These are phyloP conservation scores for Umbilicaria muhlenbergii DNA, from an alignment of 495 filamentous ascomycete genomes.

Conservation along the genomic window DNA sequence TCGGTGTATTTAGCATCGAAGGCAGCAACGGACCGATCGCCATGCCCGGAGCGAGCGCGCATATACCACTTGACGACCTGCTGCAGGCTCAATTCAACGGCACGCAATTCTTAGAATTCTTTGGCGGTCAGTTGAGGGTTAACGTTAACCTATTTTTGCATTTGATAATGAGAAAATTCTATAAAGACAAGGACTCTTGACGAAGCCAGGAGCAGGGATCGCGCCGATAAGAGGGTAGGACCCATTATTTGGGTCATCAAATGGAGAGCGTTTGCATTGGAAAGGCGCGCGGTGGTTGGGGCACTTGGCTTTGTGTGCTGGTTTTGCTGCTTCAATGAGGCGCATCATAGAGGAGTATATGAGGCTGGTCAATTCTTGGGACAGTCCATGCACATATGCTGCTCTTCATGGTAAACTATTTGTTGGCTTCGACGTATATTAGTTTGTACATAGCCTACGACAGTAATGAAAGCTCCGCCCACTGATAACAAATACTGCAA, in stretches of 20 bases:
- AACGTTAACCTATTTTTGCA: conserved; percentile 95
- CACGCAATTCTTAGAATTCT: conserved; percentile 85
- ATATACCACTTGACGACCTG: conserved; percentile 83
- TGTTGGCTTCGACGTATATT: too few species aligned
- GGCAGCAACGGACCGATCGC: conserved; percentile 87
- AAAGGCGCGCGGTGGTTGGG: conserved; percentile 4
- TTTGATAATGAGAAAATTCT: conserved; percentile 96
- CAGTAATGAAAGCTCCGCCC: too few species aligned
- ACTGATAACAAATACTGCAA: too few species aligned
- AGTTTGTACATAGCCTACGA: too few species aligned
- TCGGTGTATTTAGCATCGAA: conserved; percentile 88
- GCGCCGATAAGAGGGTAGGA: not conserved
- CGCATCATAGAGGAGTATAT: not conserved
- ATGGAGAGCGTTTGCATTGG: conserved; percentile 5
- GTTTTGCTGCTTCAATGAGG: conserved; percentile 4
- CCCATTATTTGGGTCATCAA: not conserved
- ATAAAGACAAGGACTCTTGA: conserved; percentile 35
- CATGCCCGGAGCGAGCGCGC: conserved; percentile 83
- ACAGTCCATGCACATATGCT: not conserved
- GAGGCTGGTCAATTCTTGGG: not conserved
- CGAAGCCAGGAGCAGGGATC: too few species aligned
- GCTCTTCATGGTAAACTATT: too few species aligned
- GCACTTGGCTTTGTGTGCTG: conserved; percentile 2
- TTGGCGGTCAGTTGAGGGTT: conserved; percentile 71
- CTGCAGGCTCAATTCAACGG: conserved; percentile 95